phyloP scores from a whole-genome alignment of 805 yeast genomes.

The Starmera pachycereana region DNA sequence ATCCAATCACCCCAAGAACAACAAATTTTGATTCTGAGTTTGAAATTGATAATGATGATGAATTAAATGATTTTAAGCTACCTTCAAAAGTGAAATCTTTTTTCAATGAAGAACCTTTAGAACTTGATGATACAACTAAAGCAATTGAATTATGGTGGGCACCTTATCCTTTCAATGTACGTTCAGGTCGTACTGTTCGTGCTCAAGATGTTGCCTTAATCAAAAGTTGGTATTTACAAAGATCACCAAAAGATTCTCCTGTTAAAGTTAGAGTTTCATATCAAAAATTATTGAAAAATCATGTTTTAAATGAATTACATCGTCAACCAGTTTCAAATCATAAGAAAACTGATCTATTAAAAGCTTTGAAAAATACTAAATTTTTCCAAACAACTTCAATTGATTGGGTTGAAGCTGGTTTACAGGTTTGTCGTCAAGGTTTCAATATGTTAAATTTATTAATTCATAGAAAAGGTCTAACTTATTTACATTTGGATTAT shows the following conservation, averaged over 20 bases:
- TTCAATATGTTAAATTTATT: slow-evolving; percentile 84
- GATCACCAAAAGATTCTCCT: slow-evolving; percentile 50
- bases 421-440: slow-evolving; percentile 90
- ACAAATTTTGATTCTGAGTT: slow-evolving; percentile 14
- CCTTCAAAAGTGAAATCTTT: slow-evolving; percentile 41
- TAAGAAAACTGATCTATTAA: slow-evolving; percentile 49
- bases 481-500: slow-evolving; percentile 88
- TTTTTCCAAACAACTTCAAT: slow-evolving; percentile 85
- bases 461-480: slow-evolving; percentile 83
- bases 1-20: slow-evolving; percentile 39
- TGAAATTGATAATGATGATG: slow-evolving; percentile 13
- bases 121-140: slow-evolving; percentile 34
- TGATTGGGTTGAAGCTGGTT: slow-evolving; percentile 98
- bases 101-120: slow-evolving; percentile 33
- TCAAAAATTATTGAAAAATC: slow-evolving; percentile 74
- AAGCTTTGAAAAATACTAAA: slow-evolving; percentile 64
- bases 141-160: slow-evolving; percentile 72
- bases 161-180: slow-evolving; percentile 74
- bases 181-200: slow-evolving; percentile 61
- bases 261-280: slow-evolving; percentile 79
- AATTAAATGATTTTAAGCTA: slow-evolving; percentile 28
- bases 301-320: slow-evolving; percentile 65
- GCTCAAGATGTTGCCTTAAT: slow-evolving; percentile 86
- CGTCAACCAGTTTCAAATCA: slow-evolving; percentile 30
- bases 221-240: slow-evolving; percentile 73